Conservation (phyloP, 2,329 filamentous ascomycete genomes). For the Aspergillus calidoustus region DNA sequence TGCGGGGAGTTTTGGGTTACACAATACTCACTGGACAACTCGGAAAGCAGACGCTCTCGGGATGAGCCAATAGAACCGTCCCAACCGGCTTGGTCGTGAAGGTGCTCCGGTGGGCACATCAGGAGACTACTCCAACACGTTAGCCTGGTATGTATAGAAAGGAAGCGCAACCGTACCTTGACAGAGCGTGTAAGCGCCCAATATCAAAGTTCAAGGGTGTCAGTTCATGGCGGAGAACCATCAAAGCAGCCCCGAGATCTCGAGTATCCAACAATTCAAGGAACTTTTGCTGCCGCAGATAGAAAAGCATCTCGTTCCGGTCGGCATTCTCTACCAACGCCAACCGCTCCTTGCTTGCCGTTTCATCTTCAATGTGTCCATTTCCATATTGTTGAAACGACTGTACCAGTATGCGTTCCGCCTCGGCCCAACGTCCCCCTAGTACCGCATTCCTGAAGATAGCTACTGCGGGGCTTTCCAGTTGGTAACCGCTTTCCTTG, state of each 20-base stretch:
- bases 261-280: constrained; percentile 82
- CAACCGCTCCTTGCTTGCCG: constrained; percentile 59
- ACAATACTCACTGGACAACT: constrained; percentile 73
- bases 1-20: background rate
- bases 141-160: background rate
- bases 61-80: constrained; percentile 79
- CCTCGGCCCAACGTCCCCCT: constrained; percentile 78
- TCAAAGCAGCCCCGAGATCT: constrained; percentile 74
- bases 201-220: constrained; percentile 84
- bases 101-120: constrained; percentile 82
- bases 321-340: constrained; percentile 77
- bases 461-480: constrained; percentile 86
- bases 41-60: constrained; percentile 73
- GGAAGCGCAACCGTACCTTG: constrained; percentile 57
- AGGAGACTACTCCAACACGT: constrained; percentile 64
- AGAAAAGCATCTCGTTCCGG: constrained; percentile 79
- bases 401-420: constrained; percentile 77
- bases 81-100: constrained; percentile 79
- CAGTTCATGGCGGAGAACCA: constrained; percentile 84
- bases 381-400: constrained; percentile 49
- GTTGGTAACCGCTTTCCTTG: constrained; percentile 80
- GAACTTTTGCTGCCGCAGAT: constrained; percentile 91
- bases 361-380: constrained; percentile 41
- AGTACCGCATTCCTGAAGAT: constrained; percentile 82
- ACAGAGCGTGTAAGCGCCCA: constrained; percentile 77